phyloP scores from a whole-genome alignment of 1,284 basidiomycete species.

The Rhodofomes roseus region DNA sequence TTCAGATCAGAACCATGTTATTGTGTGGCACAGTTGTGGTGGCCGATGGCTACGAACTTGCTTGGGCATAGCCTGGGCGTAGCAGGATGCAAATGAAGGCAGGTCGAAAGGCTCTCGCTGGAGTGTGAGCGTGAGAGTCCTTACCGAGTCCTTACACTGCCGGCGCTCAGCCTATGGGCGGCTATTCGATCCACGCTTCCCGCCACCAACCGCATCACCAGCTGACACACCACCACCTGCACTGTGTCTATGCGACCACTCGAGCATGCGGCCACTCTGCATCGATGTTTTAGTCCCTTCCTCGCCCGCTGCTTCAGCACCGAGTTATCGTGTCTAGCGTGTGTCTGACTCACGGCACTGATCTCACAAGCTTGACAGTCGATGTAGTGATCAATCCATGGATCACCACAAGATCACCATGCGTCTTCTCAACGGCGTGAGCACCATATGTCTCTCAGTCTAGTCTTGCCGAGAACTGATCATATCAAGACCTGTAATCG shows the following conservation, averaged over 20 bases:
- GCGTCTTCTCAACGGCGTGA: not conserved
- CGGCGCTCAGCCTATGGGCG: too few relatives aligned
- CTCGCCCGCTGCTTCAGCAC: too few relatives aligned
- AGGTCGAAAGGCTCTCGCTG: not conserved
- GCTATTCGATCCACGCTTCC: not conserved
- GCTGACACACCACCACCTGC: not conserved
- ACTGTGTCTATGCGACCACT: not conserved
- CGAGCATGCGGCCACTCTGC: not conserved
- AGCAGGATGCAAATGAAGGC: not conserved
- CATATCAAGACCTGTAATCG: too few relatives aligned
- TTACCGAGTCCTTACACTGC: too few relatives aligned
- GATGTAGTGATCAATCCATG: too few relatives aligned
- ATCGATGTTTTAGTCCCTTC: too few relatives aligned
- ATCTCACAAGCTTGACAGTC: too few relatives aligned
- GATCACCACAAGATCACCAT: too few relatives aligned
- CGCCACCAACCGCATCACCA: not conserved
- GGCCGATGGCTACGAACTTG: not conserved
- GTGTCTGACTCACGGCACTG: too few relatives aligned
- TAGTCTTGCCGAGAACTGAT: too few relatives aligned
- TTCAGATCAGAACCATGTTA: not conserved
- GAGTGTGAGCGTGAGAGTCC: not conserved
- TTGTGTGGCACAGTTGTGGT: not conserved
- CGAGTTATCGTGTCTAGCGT: too few relatives aligned
- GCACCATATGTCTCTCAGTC: not conserved
- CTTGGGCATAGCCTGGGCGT: too few relatives aligned